Evolutionary conservation across 73 alveolate species (phyloP).

Genomic region (Paramecium primaurelia): DNA sequence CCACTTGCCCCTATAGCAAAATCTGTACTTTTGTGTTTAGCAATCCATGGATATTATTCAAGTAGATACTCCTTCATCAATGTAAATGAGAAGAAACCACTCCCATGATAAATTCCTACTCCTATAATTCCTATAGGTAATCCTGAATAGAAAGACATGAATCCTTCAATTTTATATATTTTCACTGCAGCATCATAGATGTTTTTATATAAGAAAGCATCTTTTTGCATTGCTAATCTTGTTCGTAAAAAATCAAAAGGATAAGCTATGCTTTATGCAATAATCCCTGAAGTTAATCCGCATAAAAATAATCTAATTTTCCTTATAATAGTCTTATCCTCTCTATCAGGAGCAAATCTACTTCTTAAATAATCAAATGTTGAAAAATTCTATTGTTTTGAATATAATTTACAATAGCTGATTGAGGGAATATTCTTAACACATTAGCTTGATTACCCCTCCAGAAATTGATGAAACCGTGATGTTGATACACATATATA

Average conservation of each 20-base stretch:
- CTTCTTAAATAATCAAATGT: slow-evolving; percentile 51
- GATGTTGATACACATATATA: slow-evolving; percentile 43
- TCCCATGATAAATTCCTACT: slow-evolving; percentile 57
- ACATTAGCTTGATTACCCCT: slow-evolving; percentile 68
- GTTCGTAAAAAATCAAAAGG: slow-evolving; percentile 66
- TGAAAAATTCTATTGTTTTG: slow-evolving; percentile 47
- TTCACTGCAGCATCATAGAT: slow-evolving; percentile 52
- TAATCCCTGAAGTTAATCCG: slow-evolving; percentile 55
- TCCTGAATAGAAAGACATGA: slow-evolving; percentile 57
- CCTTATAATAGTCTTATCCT: background rate
- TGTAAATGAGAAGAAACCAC: slow-evolving; percentile 59
- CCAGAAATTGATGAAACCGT: slow-evolving; percentile 66
- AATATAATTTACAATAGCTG: slow-evolving; percentile 56
- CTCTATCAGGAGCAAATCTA: background rate
- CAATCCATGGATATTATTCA: slow-evolving; percentile 12
- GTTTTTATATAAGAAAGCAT: slow-evolving; percentile 48
- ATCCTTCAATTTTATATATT: slow-evolving; percentile 55
- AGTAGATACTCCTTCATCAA: background rate
- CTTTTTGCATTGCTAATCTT: slow-evolving; percentile 66
- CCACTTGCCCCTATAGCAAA: slow-evolving; percentile 64
- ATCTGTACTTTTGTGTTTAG: slow-evolving; percentile 33
- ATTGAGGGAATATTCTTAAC: slow-evolving; percentile 63
- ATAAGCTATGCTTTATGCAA: slow-evolving; percentile 50
- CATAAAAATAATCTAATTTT: slow-evolving; percentile 5
- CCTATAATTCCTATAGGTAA: slow-evolving; percentile 56